phyloP scores from a whole-genome alignment of 2,329 filamentous ascomycete genomes.

The Fusarium compactum region DNA sequence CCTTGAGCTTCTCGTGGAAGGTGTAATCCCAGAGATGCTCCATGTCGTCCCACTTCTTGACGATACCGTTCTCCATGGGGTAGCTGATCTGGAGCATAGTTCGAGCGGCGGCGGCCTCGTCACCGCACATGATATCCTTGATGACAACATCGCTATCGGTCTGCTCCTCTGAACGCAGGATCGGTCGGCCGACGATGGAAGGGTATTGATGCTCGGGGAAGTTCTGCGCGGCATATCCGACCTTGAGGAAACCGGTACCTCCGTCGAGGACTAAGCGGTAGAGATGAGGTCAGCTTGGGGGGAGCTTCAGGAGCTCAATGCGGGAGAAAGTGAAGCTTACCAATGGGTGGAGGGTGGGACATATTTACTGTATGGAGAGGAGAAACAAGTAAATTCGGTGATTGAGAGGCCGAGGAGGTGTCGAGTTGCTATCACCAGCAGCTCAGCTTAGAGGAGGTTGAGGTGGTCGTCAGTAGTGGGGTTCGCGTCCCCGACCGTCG shows the following conservation, averaged over 20 bases:
- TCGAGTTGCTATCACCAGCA: slow-evolving; percentile 43
- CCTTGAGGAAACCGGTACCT: slow-evolving; percentile 99
- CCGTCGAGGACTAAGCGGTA: slow-evolving; percentile 87
- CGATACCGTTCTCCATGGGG: slow-evolving; percentile 99
- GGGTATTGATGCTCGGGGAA: slow-evolving; percentile 99
- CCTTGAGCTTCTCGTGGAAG: slow-evolving; percentile 95
- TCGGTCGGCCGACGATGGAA: slow-evolving; percentile 96
- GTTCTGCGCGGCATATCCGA: slow-evolving; percentile 99
- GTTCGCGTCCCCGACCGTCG: slow-evolving; percentile 50
- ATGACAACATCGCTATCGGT: slow-evolving; percentile 72
- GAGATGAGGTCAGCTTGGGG: slow-evolving; percentile 41
- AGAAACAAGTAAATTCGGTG: slow-evolving; percentile 17
- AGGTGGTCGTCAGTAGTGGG: slow-evolving; percentile 53
- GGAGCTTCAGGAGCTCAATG: slow-evolving; percentile 30
- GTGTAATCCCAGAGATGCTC: slow-evolving; percentile 99
- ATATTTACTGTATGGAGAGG: slow-evolving; percentile 54
- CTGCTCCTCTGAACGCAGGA: slow-evolving; percentile 94
- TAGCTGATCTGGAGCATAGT: slow-evolving; percentile 99
- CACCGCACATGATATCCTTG: slow-evolving; percentile 99
- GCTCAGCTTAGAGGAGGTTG: slow-evolving; percentile 48
- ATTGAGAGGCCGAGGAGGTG: slow-evolving; percentile 37
- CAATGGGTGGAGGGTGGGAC: slow-evolving; percentile 67
- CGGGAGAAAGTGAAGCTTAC: slow-evolving; percentile 53
- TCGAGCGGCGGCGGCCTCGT: slow-evolving; percentile 94
- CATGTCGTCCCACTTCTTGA: slow-evolving; percentile 99